Conservation (phyloP, 2,329 filamentous ascomycete genomes). For the Fusarium stilboides region DNA sequence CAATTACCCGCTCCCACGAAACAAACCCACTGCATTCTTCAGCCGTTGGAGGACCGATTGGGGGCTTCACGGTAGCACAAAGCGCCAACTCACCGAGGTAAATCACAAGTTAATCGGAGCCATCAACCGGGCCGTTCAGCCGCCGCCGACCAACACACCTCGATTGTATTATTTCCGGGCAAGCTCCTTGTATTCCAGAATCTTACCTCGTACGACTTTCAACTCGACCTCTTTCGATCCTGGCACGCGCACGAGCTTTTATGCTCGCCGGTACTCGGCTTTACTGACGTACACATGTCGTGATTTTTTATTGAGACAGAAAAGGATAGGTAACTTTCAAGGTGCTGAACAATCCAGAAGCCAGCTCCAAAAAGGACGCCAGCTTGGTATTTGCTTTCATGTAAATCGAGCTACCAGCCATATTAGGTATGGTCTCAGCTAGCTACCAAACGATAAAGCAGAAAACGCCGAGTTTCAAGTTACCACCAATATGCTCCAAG, state of each 20-base stretch:
- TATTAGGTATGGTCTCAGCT: conserved; percentile 7
- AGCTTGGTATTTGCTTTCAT: conserved; percentile 22
- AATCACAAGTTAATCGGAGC: conserved; percentile 2
- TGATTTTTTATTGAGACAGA: background rate
- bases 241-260: conserved; percentile 5
- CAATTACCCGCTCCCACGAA: conserved; percentile 11
- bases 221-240: conserved; percentile 32
- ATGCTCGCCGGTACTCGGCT: conserved; percentile 12
- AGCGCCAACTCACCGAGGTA: conserved; percentile 11
- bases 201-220: conserved; percentile 40
- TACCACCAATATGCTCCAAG: conserved; percentile 25
- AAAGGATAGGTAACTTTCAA: background rate
- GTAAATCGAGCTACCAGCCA: conserved; percentile 12
- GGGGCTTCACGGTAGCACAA: conserved; percentile 1
- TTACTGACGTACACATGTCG: conserved; percentile 2
- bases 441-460: conserved; percentile 21
- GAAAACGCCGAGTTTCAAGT: conserved; percentile 41
- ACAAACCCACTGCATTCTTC: background rate
- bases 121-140: conserved; percentile 21
- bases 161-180: conserved; percentile 1
- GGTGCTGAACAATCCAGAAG: conserved; percentile 26
- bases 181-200: conserved; percentile 15
- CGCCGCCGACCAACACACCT: conserved; percentile 17
- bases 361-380: conserved; percentile 21
- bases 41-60: background rate